phyloP scores from a whole-genome alignment of 2,329 filamentous ascomycete genomes.

The Ophiostoma novo-ulmi region DNA sequence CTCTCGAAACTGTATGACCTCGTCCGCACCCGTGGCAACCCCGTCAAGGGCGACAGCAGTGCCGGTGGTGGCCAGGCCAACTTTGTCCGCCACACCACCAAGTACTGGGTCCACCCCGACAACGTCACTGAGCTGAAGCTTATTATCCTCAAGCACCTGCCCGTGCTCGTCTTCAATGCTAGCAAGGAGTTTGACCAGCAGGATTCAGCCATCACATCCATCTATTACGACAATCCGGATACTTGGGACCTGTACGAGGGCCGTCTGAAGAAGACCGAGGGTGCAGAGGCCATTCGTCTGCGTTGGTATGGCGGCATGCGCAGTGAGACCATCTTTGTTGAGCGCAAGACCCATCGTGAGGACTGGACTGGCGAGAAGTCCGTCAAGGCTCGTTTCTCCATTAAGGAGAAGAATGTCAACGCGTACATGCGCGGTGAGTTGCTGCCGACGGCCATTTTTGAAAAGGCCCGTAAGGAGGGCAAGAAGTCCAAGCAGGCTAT shows the following conservation, averaged over 20 bases:
- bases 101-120: constrained; percentile 98
- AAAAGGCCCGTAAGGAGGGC: constrained; percentile 90
- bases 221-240: constrained; percentile 94
- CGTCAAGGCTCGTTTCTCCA: constrained; percentile 89
- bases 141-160: constrained; percentile 94
- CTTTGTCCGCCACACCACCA: constrained; percentile 95
- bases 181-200: constrained; percentile 91
- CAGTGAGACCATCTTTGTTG: constrained; percentile 89
- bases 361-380: constrained; percentile 99
- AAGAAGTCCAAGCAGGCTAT: constrained; percentile 93
- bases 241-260: constrained; percentile 93
- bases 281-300: constrained; percentile 90
- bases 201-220: constrained; percentile 93
- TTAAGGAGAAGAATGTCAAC: constrained; percentile 98
- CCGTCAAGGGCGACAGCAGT: constrained; percentile 82
- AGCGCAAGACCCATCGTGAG: constrained; percentile 95
- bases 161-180: constrained; percentile 93
- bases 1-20: constrained; percentile 93
- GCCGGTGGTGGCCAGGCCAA: constrained; percentile 90
- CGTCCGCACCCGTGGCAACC: constrained; percentile 87
- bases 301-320: constrained; percentile 98
- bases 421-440: constrained; percentile 79
- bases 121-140: constrained; percentile 98
- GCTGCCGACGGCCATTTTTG: constrained; percentile 83
- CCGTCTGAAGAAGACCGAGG: constrained; percentile 94